A percentile compares a stretch with the other conserved stretches of the same genome.
Evolutionary conservation across 2,329 filamentous ascomycete genomes (phyloP).

Genomic region (Xylariales sp.): DNA sequence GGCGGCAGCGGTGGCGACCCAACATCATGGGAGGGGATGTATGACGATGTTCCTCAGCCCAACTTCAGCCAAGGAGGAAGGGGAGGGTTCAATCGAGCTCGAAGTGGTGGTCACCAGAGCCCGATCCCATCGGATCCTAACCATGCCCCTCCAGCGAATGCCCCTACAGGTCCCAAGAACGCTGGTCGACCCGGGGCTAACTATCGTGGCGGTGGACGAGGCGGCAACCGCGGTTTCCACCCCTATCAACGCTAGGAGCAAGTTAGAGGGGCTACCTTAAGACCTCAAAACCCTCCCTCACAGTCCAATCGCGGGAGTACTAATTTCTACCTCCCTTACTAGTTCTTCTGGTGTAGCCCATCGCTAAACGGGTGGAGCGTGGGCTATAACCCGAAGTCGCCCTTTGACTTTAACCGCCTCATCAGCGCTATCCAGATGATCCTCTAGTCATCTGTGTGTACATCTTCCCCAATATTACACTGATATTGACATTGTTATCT

Average conservation of each 20-base stretch:
- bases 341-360: too few relatives aligned
- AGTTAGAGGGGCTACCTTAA: not conserved
- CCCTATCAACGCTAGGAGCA: conserved; percentile 52
- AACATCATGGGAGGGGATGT: conserved; percentile 97
- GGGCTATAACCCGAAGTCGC: too few relatives aligned
- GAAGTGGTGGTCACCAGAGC: conserved; percentile 30
- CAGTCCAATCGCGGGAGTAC: too few relatives aligned
- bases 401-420: too few relatives aligned
- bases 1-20: conserved; percentile 56
- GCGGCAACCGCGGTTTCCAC: conserved; percentile 71
- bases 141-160: conserved; percentile 68
- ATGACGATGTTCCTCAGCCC: conserved; percentile 88
- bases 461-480: too few relatives aligned
- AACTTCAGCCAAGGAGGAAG: conserved; percentile 51
- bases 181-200: conserved; percentile 87
- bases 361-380: too few relatives aligned
- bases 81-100: conserved; percentile 33
- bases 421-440: too few relatives aligned
- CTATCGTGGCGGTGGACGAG: conserved; percentile 84
- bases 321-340: too few relatives aligned
- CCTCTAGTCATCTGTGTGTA: too few relatives aligned
- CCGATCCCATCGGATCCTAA: conserved; percentile 43
- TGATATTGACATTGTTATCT: too few relatives aligned
- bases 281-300: too few relatives aligned
- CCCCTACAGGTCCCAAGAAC: conserved; percentile 94